phyloP scores from a whole-genome alignment of 768 basidiomycete genomes.

The Suillus weaverae region DNA sequence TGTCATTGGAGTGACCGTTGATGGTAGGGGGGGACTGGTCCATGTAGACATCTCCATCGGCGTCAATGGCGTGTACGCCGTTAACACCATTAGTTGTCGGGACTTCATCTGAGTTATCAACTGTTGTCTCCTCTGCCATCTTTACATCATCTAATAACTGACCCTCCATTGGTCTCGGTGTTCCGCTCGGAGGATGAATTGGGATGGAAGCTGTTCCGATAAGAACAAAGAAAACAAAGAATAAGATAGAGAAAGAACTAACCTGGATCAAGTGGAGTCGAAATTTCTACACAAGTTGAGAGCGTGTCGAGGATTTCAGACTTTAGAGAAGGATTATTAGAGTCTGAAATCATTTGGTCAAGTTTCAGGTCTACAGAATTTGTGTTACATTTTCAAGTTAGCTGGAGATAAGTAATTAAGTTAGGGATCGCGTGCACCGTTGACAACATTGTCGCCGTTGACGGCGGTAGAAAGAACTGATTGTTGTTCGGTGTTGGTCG shows the following conservation, averaged over 20 bases:
- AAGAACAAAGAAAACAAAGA: constrained; percentile 25
- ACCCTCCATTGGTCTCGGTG: constrained; percentile 46
- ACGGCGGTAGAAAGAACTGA: constrained; percentile 14
- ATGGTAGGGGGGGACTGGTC: constrained; percentile 12
- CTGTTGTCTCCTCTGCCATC: constrained; percentile 48
- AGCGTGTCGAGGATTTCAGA: constrained; percentile 38
- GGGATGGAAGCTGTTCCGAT: constrained; percentile 42
- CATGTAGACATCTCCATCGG: constrained; percentile 35
- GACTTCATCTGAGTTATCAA: constrained; percentile 16
- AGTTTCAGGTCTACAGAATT: constrained; percentile 13
- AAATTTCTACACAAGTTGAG: constrained; percentile 38
- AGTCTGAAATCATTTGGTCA: constrained; percentile 4
- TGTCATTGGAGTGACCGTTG: constrained; percentile 28
- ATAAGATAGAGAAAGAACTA: constrained; percentile 24
- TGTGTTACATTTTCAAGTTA: constrained; percentile 38
- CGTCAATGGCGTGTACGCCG: constrained; percentile 20
- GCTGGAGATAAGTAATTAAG: constrained; percentile 32
- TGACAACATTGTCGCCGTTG: constrained; percentile 24
- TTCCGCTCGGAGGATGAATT: constrained; percentile 45
- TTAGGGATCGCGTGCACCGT: constrained; percentile 42
- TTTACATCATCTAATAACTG: constrained; percentile 54
- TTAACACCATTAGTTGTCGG: constrained; percentile 26
- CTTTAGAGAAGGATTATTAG: constrained; percentile 51
- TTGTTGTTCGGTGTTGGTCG: constrained; percentile 32
- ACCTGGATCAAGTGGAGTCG: constrained; percentile 54